Conservation (phyloP, 2,329 filamentous ascomycete genomes). For the Epichloe brachyelytri region DNA sequence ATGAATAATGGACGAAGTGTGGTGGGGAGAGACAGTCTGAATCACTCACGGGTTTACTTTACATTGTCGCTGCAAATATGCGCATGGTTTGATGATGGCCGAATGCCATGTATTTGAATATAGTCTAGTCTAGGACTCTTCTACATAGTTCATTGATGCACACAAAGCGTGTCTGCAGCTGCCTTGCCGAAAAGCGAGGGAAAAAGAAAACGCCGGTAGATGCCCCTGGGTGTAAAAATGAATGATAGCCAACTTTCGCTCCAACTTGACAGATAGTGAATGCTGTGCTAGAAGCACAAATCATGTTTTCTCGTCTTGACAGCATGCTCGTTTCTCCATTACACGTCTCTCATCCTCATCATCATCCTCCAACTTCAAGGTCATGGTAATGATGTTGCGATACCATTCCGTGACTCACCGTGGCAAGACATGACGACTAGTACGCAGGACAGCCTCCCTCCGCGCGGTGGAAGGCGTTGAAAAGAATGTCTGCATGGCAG, state of each 20-base stretch:
- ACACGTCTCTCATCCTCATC: not conserved
- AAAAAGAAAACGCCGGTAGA: not conserved
- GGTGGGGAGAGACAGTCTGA: no score
- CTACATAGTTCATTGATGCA: no score
- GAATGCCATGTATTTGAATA: not conserved
- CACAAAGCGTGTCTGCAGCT: no score
- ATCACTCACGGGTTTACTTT: not conserved
- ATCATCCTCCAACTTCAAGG: not conserved
- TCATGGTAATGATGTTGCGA: not conserved
- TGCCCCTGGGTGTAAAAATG: not conserved
- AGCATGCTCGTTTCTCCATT: not conserved
- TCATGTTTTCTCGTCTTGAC: not conserved
- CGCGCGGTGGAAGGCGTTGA: conserved; percentile 57
- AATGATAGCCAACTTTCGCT: not conserved
- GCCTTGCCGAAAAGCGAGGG: not conserved
- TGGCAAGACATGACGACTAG: conserved; percentile 16
- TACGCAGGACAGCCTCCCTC: conserved; percentile 44
- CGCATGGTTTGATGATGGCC: not conserved
- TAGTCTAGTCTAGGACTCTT: not conserved
- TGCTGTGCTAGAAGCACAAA: not conserved
- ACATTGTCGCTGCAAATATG: not conserved
- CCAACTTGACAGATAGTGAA: not conserved
- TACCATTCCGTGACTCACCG: not conserved
- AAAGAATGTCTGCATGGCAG: conserved; percentile 93
- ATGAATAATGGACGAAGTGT: no score